Conservation (phyloP, 495 filamentous ascomycete genomes). For the Xylaria sp. region DNA sequence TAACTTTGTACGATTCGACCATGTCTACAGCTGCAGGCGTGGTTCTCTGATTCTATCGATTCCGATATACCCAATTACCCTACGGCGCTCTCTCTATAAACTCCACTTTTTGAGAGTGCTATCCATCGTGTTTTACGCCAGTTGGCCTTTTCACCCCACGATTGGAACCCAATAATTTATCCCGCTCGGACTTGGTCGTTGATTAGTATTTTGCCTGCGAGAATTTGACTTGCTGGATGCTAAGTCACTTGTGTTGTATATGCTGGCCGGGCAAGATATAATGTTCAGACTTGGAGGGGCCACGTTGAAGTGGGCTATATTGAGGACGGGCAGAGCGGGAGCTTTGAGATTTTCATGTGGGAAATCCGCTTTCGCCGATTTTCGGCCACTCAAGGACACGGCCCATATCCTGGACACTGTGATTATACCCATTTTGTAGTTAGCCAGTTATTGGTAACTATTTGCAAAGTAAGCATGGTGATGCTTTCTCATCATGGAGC, state of each 20-base stretch:
- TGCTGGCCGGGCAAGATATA: neutral
- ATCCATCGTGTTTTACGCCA: constrained; percentile 17
- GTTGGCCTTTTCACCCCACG: neutral
- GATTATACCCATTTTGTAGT: constrained; percentile 17
- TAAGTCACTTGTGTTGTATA: constrained; percentile 1
- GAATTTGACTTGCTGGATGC: neutral
- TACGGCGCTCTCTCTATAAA: neutral
- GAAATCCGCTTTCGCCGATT: constrained; percentile 8
- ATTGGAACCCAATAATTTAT: constrained; percentile 16
- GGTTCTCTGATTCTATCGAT: constrained; percentile 25
- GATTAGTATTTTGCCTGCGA: constrained; percentile 2
- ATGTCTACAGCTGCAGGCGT: neutral
- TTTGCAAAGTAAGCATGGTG: constrained; percentile 17
- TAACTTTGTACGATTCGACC: neutral
- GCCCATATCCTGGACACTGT: neutral
- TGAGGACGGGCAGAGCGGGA: constrained; percentile 4
- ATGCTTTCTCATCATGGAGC: constrained; percentile 10
- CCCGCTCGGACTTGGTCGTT: neutral
- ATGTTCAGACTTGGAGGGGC: neutral
- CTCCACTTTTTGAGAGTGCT: constrained; percentile 9
- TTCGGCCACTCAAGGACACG: neutral
- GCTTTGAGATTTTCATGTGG: constrained; percentile 12
- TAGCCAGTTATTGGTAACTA: constrained; percentile 2
- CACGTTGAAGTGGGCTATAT: neutral
- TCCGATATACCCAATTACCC: constrained; percentile 9